A percentile compares a stretch with the other conserved stretches of the same genome.
These are phyloP conservation scores for Cutaneotrichosporon sp. DNA, from an alignment of 1,284 basidiomycete species.

Conservation along the genomic window DNA sequence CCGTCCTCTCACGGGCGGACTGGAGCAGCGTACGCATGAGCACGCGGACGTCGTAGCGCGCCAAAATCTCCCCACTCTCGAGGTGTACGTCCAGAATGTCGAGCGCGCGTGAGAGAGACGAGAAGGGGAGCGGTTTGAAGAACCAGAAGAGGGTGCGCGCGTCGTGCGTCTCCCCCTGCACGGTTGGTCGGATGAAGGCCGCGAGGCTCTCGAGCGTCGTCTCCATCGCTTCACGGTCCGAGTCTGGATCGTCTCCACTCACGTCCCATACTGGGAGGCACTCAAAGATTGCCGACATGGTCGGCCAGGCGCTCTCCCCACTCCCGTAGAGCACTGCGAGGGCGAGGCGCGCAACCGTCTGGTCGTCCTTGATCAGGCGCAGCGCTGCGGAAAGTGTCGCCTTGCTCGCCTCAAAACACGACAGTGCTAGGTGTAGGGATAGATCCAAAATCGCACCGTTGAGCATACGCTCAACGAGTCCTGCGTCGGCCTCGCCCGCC, in stretches of 20 bases:
- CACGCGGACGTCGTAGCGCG: conserved; percentile 77
- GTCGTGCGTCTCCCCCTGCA: conserved; percentile 59
- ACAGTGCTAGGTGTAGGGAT: conserved; percentile 65
- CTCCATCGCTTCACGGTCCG: conserved; percentile 68
- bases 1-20: conserved; percentile 63
- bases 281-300: conserved; percentile 87
- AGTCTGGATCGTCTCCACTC: conserved; percentile 58
- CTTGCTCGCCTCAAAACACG: conserved; percentile 84
- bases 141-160: conserved; percentile 75
- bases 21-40: conserved; percentile 81
- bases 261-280: conserved; percentile 87
- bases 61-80: conserved; percentile 85
- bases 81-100: conserved; percentile 90
- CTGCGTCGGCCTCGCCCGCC: conserved; percentile 65
- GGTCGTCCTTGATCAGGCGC: conserved; percentile 74
- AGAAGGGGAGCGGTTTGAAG: conserved; percentile 70
- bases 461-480: conserved; percentile 59
- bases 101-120: conserved; percentile 73
- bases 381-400: conserved; percentile 70
- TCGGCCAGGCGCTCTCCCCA: conserved; percentile 68
- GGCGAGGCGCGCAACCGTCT: conserved; percentile 77
- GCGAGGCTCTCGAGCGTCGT: conserved; percentile 76
- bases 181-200: conserved; percentile 72
- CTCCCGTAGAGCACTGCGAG: conserved; percentile 86
- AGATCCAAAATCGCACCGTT: conserved; percentile 72